These are phyloP conservation scores for Cordyceps cicadae DNA, from an alignment of 2,329 filamentous ascomycete species.

Conservation along the genomic window DNA sequence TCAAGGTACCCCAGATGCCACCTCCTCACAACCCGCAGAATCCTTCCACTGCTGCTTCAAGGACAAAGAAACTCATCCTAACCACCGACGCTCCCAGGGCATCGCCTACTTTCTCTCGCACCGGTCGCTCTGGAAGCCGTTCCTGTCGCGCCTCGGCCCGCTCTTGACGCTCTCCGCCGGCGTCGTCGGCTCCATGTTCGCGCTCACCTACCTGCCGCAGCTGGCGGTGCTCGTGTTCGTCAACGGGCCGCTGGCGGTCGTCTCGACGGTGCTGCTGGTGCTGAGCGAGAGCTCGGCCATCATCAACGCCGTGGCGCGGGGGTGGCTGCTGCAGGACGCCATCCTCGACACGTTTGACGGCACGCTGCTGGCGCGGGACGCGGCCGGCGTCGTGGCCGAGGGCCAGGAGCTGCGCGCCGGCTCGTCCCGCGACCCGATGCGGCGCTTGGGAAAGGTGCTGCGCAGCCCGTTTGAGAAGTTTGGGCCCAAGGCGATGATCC, in stretches of 20 bases:
- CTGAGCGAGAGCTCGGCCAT: conserved; percentile 54
- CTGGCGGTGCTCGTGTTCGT: conserved; percentile 74
- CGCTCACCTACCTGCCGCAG: conserved; percentile 80
- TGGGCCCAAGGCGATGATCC: conserved; percentile 55
- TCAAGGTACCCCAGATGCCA: conserved; percentile 43
- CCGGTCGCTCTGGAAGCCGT: conserved; percentile 49
- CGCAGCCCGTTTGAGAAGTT: conserved; percentile 51
- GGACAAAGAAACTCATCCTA: background rate
- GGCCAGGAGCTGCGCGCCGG: conserved; percentile 57
- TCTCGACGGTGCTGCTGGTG: conserved; percentile 62
- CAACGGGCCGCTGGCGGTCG: conserved; percentile 71
- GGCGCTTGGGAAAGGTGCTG: conserved; percentile 47
- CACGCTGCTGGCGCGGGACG: conserved; percentile 45
- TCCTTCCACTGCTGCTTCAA: too few relatives aligned
- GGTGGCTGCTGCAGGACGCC: conserved; percentile 72
- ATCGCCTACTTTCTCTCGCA: conserved; percentile 52
- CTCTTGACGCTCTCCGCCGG: conserved; percentile 63
- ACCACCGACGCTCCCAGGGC: conserved; percentile 31
- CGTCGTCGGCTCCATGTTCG: conserved; percentile 75
- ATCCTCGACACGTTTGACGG: conserved; percentile 87
- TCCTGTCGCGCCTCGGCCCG: conserved; percentile 45
- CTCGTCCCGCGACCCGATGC: conserved; percentile 40
- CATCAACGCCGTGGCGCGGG: conserved; percentile 50
- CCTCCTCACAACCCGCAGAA: background rate
- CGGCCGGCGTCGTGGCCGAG: conserved; percentile 56